These are phyloP conservation scores for cucumber (Cucumis sativus) DNA, from an alignment of 306 rosid species.

Conservation along the genomic window Cucumber_9930_V3 NC_026659.2:5649001-5649500, in stretches of 20 bases:
- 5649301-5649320: constrained; percentile 51
- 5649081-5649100: constrained; percentile 65
- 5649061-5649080: constrained; percentile 59
- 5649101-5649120: constrained; percentile 36
- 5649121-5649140: constrained; percentile 21
- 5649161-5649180: background rate
- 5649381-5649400: background rate
- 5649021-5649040: too few relatives aligned
- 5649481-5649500: background rate
- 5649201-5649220: constrained; percentile 84
- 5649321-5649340: background rate
- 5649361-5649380: background rate
- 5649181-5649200: constrained; percentile 35
- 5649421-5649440: too few relatives aligned
- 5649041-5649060: constrained; percentile 1
- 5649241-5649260: constrained; percentile 83
- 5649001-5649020: too few relatives aligned
- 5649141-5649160: background rate
- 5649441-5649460: too few relatives aligned
- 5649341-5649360: background rate
- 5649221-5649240: constrained; percentile 91
- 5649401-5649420: background rate
- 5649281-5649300: constrained; percentile 56
- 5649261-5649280: constrained; percentile 60
- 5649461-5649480: background rate